Conservation (phyloP, 2,329 filamentous ascomycete species). For the Aspergillus novoparasiticus region DNA sequence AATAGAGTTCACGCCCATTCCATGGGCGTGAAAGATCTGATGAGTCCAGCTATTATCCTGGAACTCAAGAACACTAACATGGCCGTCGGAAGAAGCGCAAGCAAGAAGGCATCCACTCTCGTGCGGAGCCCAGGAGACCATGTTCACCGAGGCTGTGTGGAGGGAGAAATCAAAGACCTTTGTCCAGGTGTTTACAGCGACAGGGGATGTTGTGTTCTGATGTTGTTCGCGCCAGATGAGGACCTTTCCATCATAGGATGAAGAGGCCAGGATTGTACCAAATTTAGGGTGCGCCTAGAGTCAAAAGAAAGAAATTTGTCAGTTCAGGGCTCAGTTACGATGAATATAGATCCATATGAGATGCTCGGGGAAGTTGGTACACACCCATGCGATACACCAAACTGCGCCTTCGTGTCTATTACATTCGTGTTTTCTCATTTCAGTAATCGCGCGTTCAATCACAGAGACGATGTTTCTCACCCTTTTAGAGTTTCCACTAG, state of each 20-base stretch:
- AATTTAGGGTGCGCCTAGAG: slow-evolving; percentile 86
- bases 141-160: slow-evolving; percentile 95
- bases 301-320: slow-evolving; percentile 7
- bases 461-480: slow-evolving; percentile 51
- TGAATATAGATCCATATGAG: not conserved
- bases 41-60: slow-evolving; percentile 93
- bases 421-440: slow-evolving; percentile 6
- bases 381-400: slow-evolving; percentile 91
- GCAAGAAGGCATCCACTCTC: slow-evolving; percentile 93
- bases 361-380: slow-evolving; percentile 22
- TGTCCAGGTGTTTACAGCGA: slow-evolving; percentile 66
- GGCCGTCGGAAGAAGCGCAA: slow-evolving; percentile 90
- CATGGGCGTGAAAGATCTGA: slow-evolving; percentile 87
- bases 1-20: slow-evolving; percentile 91
- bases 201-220: slow-evolving; percentile 39
- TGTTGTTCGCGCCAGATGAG: slow-evolving; percentile 94
- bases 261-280: slow-evolving; percentile 94
- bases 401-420: slow-evolving; percentile 91
- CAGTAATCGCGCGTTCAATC: slow-evolving; percentile 9
- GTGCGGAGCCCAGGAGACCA: slow-evolving; percentile 96
- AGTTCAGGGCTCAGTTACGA: not conserved
- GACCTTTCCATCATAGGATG: slow-evolving; percentile 96
- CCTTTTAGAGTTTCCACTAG: slow-evolving; percentile 92
- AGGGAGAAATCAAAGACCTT: slow-evolving; percentile 90
- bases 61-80: slow-evolving; percentile 93